Base-by-base conservation (phyloP, 2,329 filamentous ascomycete genomes). In the Calonectria ilicicola region DNA sequence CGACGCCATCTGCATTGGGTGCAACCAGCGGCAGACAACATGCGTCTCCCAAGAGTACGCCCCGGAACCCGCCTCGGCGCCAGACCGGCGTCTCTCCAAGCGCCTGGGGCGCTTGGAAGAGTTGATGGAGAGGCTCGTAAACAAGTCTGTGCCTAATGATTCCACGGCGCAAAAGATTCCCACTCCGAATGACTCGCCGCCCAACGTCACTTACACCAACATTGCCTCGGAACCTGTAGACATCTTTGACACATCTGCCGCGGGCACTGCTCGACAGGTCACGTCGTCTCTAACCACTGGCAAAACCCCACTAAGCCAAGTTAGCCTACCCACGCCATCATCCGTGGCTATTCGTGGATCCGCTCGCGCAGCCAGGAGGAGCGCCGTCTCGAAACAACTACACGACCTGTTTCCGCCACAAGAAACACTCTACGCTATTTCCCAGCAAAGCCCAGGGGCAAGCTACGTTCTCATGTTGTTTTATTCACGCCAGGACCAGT, bases 1-100 rank as follows among this genome's bases (percentile, higher is more conserved):
- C 12, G 85, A 87, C 15, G 64, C 81, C 4, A 75, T 85, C 2
- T 91, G 89, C 70, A 80, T 85, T 35, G 85, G 84, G 4, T 91
- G 89, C 77, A 14, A 80, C 84, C 19, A 84, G 88, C 1, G 81
- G n/a, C 35, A 83, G 7, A 79, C 83, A 5, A 73, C 72, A 60
- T 89, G 88, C 67, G 68, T 89, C 35, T 84, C 87, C 40, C 88
- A 90, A 67, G 87, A 89, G 70, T 85, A 86, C 63, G 82, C 80
- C 10, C 82, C 84, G 15, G 77, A 82, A 15, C 69, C 73, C 47
- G 75, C 83, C 5, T 84, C 77, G 68, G 65, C 70, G 12, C 79
- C 84, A 2, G 86, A 87, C 71, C 81, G 82, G 46, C 82, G 84
- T 38, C 76, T 87, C 5, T 80, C 83, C 0, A 85, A 87, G 73